A percentile compares a stretch with the other conserved stretches of the same genome.
Evolutionary conservation across 2,329 filamentous ascomycete species (phyloP).

Genomic region (Fusarium illudens): DNA sequence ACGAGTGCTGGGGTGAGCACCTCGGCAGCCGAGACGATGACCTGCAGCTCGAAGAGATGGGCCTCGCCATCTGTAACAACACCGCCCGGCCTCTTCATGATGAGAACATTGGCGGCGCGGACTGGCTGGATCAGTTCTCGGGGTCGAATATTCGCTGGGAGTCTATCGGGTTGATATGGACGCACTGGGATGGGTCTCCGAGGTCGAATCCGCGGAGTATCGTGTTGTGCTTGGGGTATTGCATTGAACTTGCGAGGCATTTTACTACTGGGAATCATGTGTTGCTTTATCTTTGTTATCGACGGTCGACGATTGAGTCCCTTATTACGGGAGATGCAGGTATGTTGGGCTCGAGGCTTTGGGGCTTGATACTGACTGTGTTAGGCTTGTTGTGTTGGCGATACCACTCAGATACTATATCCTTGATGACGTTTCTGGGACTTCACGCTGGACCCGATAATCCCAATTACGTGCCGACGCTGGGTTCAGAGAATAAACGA

Average conservation of each 20-base stretch:
- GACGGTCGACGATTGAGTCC: constrained; percentile 49
- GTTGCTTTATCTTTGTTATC: constrained; percentile 49
- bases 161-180: constrained; percentile 51
- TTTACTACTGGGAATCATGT: constrained; percentile 47
- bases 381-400: constrained; percentile 51
- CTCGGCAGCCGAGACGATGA: constrained; percentile 40
- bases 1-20: constrained; percentile 43
- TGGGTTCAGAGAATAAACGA: constrained; percentile 47
- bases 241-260: constrained; percentile 45
- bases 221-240: constrained; percentile 38
- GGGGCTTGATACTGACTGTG: not conserved
- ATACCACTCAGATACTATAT: constrained; percentile 49
- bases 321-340: constrained; percentile 52
- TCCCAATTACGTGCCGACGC: constrained; percentile 43
- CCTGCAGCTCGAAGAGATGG: constrained; percentile 48
- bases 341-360: constrained; percentile 32
- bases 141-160: constrained; percentile 55
- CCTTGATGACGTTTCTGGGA: constrained; percentile 49
- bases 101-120: constrained; percentile 44
- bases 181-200: constrained; percentile 25
- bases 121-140: constrained; percentile 52
- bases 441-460: constrained; percentile 43
- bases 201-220: not conserved
- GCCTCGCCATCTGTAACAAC: constrained; percentile 49
- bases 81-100: constrained; percentile 49